phyloP scores from a whole-genome alignment of 2,329 filamentous ascomycete genomes.

The Polytolypa hystricis region DNA sequence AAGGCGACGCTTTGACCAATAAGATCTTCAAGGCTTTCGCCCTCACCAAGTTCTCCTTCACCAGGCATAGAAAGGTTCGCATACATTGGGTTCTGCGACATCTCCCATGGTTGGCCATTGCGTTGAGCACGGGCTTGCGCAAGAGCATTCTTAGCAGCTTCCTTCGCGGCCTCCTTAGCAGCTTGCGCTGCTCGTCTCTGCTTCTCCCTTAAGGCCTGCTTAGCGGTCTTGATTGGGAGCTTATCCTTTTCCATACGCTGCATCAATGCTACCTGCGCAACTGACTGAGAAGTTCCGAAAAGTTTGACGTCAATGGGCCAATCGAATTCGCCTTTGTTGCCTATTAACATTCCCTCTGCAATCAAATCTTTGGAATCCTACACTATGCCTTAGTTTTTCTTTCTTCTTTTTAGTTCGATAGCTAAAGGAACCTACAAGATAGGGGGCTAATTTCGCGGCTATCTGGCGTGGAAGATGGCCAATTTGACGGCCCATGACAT shows the following conservation, averaged over 20 bases:
- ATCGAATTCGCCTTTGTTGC: constrained; percentile 55
- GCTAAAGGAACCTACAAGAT: constrained; percentile 45
- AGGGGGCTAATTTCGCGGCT: constrained; percentile 61
- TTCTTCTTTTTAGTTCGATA: neutral
- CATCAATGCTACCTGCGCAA: constrained; percentile 45
- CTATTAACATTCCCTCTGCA: constrained; percentile 59
- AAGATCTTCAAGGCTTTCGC: constrained; percentile 50
- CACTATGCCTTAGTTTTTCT: constrained; percentile 12
- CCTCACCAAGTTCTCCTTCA: constrained; percentile 14
- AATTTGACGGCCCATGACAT: constrained; percentile 63
- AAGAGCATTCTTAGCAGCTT: constrained; percentile 24
- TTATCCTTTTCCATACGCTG: constrained; percentile 52
- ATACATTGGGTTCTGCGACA: constrained; percentile 20
- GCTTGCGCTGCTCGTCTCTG: constrained; percentile 32
- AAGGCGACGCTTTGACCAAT: constrained; percentile 56
- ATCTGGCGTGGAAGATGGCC: constrained; percentile 62
- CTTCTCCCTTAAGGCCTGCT: constrained; percentile 43
- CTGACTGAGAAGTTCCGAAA: constrained; percentile 54
- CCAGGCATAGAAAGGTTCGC: constrained; percentile 26
- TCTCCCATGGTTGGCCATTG: constrained; percentile 18
- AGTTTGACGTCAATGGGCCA: constrained; percentile 61
- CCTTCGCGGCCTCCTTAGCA: constrained; percentile 42
- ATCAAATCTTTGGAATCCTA: constrained; percentile 47
- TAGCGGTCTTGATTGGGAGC: constrained; percentile 45
- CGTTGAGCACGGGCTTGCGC: constrained; percentile 10